Conservation (phyloP, 2,329 filamentous ascomycete genomes). For the Fusarium pseudograminearum region DNA sequence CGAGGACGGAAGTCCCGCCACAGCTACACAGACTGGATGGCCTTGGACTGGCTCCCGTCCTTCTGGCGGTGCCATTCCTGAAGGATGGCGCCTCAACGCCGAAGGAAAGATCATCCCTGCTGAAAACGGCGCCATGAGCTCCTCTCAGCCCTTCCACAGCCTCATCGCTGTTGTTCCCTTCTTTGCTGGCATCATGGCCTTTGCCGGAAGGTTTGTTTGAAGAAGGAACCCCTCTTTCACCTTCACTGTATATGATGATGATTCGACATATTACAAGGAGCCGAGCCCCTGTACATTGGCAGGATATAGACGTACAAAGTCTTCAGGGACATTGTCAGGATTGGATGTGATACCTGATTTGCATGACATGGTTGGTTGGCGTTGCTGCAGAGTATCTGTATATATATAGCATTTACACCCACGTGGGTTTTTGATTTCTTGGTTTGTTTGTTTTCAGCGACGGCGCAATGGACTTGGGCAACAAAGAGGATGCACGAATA, state of each 20-base stretch:
- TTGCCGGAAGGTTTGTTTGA: conserved; percentile 43
- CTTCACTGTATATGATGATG: conserved; percentile 25
- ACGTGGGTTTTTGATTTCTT: conserved; percentile 3
- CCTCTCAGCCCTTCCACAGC: conserved; percentile 37
- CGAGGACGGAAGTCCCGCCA: conserved; percentile 64
- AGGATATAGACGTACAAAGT: not conserved
- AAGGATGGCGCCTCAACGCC: conserved; percentile 83
- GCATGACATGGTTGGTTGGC: conserved; percentile 25
- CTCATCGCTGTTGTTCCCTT: conserved; percentile 46
- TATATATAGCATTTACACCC: conserved; percentile 17
- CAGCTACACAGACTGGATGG: conserved; percentile 70
- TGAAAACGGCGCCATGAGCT: conserved; percentile 57
- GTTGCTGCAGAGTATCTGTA: conserved; percentile 10
- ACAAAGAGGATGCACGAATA: conserved; percentile 16
- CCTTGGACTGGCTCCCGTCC: conserved; percentile 73
- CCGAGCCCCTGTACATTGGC: conserved; percentile 5
- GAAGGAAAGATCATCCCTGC: conserved; percentile 83
- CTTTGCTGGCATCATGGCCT: conserved; percentile 42
- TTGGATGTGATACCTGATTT: conserved; percentile 19
- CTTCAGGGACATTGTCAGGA: conserved; percentile 3
- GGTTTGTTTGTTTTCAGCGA: conserved; percentile 26
- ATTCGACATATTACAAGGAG: conserved; percentile 1
- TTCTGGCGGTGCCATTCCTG: conserved; percentile 72
- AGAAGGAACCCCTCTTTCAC: conserved; percentile 6
- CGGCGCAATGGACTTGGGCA: conserved; percentile 25